A percentile compares a stretch with the other conserved stretches of the same genome.
Evolutionary conservation across 2,329 filamentous ascomycete genomes (phyloP).

Genomic region (Cordyceps cicadae): DNA sequence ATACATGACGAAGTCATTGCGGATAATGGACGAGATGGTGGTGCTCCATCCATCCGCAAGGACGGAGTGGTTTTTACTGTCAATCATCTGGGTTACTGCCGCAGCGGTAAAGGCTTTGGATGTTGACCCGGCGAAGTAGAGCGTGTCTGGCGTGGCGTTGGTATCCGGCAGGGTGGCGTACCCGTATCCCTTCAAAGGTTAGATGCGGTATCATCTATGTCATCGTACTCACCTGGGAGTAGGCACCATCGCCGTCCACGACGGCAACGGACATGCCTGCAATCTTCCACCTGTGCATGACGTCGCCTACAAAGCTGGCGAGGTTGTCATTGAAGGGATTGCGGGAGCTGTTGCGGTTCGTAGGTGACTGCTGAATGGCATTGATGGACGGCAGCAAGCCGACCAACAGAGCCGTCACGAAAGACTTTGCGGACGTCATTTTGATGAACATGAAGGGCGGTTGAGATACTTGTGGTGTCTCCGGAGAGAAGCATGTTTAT

Average conservation of each 20-base stretch:
- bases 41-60: constrained; percentile 4
- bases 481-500: neutral
- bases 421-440: neutral
- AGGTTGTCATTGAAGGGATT: constrained; percentile 1
- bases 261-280: constrained; percentile 5
- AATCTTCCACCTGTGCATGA: constrained; percentile 5
- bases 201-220: neutral
- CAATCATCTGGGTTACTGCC: neutral
- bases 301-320: neutral
- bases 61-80: constrained; percentile 10
- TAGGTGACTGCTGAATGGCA: neutral
- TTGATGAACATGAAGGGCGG: neutral
- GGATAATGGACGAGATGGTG: constrained; percentile 7
- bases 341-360: neutral
- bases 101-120: constrained; percentile 8
- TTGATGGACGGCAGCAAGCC: neutral
- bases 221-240: neutral
- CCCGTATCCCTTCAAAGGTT: constrained; percentile 8
- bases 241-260: constrained; percentile 2
- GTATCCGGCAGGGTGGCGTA: constrained; percentile 7
- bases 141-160: constrained; percentile 6
- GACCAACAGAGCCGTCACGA: neutral
- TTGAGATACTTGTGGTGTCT: neutral
- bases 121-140: constrained; percentile 7
- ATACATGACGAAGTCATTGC: constrained; percentile 9